These are phyloP conservation scores for Ilyonectria robusta DNA, from an alignment of 2,329 filamentous ascomycete genomes.

Conservation along the genomic window DNA sequence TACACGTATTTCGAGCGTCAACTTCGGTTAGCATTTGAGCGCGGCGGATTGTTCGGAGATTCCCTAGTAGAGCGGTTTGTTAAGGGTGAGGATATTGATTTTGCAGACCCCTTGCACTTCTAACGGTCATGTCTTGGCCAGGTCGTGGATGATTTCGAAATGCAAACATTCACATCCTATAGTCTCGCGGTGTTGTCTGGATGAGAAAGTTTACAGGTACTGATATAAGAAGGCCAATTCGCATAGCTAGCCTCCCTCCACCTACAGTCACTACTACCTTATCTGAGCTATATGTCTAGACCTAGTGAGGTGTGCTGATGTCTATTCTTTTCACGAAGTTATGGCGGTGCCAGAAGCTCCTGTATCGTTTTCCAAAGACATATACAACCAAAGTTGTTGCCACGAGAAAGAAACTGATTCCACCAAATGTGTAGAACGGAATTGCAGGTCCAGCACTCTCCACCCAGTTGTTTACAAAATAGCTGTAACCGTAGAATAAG, in stretches of 20 bases:
- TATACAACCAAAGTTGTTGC: neutral
- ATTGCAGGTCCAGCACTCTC: neutral
- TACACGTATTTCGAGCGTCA: too few species aligned
- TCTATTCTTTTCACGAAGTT: too few species aligned
- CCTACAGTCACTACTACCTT: too few species aligned
- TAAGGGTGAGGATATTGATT: neutral
- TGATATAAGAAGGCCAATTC: too few species aligned
- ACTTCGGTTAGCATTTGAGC: neutral
- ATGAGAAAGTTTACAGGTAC: too few species aligned
- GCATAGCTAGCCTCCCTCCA: too few species aligned
- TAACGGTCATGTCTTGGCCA: too few species aligned
- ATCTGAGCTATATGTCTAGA: too few species aligned
- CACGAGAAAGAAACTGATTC: neutral
- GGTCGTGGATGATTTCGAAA: too few species aligned
- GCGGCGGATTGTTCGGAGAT: neutral
- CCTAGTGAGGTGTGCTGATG: too few species aligned
- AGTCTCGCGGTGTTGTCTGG: too few species aligned
- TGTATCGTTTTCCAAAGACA: neutral
- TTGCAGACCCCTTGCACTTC: neutral
- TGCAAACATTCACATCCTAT: too few species aligned
- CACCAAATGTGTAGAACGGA: neutral
- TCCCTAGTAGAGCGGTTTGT: neutral
- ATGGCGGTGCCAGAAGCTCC: neutral
- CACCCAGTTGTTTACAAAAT: conserved; percentile 4
- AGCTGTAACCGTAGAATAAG: conserved; percentile 5